Evolutionary conservation across 1,284 basidiomycete genomes (phyloP).

Genomic region (Pseudozyma flocculosa): DNA sequence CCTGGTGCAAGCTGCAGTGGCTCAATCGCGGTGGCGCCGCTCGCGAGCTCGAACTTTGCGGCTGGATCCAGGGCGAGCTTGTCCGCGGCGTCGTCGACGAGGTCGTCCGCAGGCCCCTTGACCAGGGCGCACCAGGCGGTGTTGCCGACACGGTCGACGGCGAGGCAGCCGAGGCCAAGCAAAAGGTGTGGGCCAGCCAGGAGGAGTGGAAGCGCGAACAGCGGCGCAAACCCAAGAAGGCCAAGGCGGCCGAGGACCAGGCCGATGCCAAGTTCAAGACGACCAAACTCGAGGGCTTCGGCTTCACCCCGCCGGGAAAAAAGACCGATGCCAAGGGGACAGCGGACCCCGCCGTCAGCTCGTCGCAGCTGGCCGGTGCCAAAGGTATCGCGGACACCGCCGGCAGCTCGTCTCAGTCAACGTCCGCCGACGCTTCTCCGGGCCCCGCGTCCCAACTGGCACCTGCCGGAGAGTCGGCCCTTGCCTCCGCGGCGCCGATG

Average conservation of each 20-base stretch:
- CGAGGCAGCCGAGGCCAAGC: not conserved
- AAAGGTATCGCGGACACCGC: no score
- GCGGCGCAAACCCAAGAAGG: constrained; percentile 15
- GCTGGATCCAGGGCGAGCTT: constrained; percentile 38
- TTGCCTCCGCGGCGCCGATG: no score
- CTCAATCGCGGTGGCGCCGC: constrained; percentile 7
- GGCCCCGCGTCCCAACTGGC: no score
- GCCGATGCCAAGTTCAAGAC: not conserved
- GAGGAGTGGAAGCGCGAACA: constrained; percentile 41
- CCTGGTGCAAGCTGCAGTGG: constrained; percentile 27
- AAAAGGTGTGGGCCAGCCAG: constrained; percentile 33
- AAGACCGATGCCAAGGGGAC: not conserved
- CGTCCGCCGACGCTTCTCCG: no score
- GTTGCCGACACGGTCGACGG: not conserved
- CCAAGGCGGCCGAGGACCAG: constrained; percentile 1
- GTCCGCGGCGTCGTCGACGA: constrained; percentile 54
- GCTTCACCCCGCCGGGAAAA: constrained; percentile 5
- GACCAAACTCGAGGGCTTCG: constrained; percentile 7
- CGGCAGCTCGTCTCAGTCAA: no score
- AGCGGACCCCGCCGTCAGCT: no score
- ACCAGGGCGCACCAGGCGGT: not conserved
- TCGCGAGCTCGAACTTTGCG: constrained; percentile 50
- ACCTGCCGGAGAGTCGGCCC: no score
- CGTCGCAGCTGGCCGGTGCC: no score
- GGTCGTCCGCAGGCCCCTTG: constrained; percentile 15